Evolutionary conservation across 1,139 yeast genomes (phyloP).

Genomic region (Meyerozyma smithsonii): DNA sequence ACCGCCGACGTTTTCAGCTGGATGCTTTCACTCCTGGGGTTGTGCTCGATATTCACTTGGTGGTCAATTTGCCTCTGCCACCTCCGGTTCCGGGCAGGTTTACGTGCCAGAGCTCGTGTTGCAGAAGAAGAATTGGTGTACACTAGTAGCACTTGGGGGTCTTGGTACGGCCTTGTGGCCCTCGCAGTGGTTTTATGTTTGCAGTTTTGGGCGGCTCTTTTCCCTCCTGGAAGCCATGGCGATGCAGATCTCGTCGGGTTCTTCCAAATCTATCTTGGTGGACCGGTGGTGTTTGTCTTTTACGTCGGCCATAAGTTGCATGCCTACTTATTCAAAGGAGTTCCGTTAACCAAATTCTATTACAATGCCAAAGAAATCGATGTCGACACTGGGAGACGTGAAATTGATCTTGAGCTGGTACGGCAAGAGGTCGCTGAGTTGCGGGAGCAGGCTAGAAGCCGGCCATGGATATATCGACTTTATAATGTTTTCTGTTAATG

Average conservation of each 20-base stretch:
- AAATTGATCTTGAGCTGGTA: conserved; percentile 33
- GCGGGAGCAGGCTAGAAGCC: conserved; percentile 15
- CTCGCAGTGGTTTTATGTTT: conserved; percentile 23
- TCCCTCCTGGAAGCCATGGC: conserved; percentile 28
- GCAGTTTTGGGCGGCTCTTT: conserved; percentile 39
- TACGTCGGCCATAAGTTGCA: conserved; percentile 33
- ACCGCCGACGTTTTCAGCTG: conserved; percentile 19
- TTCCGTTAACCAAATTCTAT: conserved; percentile 29
- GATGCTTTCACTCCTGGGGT: conserved; percentile 21
- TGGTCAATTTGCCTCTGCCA: conserved; percentile 30
- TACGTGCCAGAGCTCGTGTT: conserved; percentile 21
- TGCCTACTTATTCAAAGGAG: conserved; percentile 16
- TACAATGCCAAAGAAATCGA: conserved; percentile 33
- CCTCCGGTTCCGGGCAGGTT: conserved; percentile 28
- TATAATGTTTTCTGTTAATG: conserved; percentile 19
- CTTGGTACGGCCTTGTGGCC: conserved; percentile 28
- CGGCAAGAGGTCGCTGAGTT: conserved; percentile 37
- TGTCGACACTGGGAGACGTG: conserved; percentile 40
- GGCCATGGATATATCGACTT: conserved; percentile 21
- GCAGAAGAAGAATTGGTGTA: conserved; percentile 30
- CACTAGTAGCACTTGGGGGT: conserved; percentile 19
- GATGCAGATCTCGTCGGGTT: conserved; percentile 24
- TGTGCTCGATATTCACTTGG: conserved; percentile 22
- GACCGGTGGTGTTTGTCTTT: conserved; percentile 22
- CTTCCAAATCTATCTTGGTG: conserved; percentile 31